phyloP scores from a whole-genome alignment of 306 rosid genomes.

The Lotus japonicus region DNA sequence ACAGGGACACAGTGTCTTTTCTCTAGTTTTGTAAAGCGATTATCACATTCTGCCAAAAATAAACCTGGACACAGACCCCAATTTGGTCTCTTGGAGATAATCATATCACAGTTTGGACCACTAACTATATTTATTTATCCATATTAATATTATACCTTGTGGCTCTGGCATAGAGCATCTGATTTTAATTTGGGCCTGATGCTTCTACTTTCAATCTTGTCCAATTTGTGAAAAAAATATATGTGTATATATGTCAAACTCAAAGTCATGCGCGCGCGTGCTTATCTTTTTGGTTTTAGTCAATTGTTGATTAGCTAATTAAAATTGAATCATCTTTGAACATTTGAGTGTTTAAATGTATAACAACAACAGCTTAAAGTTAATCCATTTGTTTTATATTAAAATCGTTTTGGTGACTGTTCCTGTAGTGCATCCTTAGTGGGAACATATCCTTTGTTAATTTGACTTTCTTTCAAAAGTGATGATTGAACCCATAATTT shows the following conservation, averaged over 20 bases:
- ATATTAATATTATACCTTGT: conserved; percentile 14
- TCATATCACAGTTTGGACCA: conserved; percentile 20
- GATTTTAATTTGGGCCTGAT: conserved; percentile 15
- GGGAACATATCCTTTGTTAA: conserved; percentile 18
- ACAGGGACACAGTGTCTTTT: conserved; percentile 36
- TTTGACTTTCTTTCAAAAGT: conserved; percentile 25
- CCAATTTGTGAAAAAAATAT: conserved; percentile 3
- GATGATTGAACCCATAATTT: conserved; percentile 17
- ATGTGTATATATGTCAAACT: conserved; percentile 16
- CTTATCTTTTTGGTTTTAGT: conserved; percentile 20
- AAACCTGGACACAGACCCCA: conserved; percentile 18
- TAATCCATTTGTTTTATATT: conserved; percentile 6
- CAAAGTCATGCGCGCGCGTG: conserved; percentile 37
- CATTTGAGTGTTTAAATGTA: conserved; percentile 12
- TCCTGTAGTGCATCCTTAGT: conserved; percentile 24
- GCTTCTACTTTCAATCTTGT: conserved; percentile 27
- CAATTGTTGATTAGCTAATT: not conserved
- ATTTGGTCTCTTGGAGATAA: conserved; percentile 18
- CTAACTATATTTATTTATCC: not conserved
- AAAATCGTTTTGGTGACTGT: conserved; percentile 2
- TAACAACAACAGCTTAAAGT: not conserved
- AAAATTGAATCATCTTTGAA: conserved; percentile 19
- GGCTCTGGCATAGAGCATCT: conserved; percentile 20
- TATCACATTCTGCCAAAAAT: conserved; percentile 17
- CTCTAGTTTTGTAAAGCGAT: conserved; percentile 22